Evolutionary conservation across 2,329 filamentous ascomycete genomes (phyloP).

Genomic region (Pezicula radicicola): DNA sequence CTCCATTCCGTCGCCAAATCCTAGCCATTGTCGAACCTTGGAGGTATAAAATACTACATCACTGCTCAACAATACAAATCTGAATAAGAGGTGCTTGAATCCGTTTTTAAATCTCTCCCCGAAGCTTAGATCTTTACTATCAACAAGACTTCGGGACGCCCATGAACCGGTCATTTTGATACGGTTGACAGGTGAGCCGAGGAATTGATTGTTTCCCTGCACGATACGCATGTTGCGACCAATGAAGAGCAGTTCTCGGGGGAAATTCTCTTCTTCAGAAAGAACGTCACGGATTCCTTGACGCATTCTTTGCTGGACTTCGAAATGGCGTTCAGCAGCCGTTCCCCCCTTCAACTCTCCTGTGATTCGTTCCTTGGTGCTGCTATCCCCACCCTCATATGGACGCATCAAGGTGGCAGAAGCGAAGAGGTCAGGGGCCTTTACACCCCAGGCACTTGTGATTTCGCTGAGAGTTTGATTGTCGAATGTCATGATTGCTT

Average conservation of each 20-base stretch:
- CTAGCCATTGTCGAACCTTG: constrained; percentile 73
- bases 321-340: constrained; percentile 61
- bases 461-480: constrained; percentile 74
- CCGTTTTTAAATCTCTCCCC: constrained; percentile 64
- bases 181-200: constrained; percentile 74
- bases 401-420: constrained; percentile 86
- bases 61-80: constrained; percentile 67
- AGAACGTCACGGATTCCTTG: constrained; percentile 64
- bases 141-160: constrained; percentile 80
- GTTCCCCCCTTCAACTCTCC: constrained; percentile 50
- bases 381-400: constrained; percentile 79
- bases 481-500: constrained; percentile 89
- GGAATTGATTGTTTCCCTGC: constrained; percentile 70
- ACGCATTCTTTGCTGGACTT: constrained; percentile 69
- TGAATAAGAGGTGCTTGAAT: constrained; percentile 79
- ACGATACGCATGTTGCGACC: constrained; percentile 71
- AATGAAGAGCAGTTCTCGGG: constrained; percentile 69
- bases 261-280: constrained; percentile 67
- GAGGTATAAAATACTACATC: constrained; percentile 84
- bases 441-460: constrained; percentile 80
- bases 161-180: constrained; percentile 92
- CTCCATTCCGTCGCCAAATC: constrained; percentile 82
- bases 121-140: constrained; percentile 63
- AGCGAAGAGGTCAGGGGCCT: constrained; percentile 86
- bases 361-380: constrained; percentile 60